phyloP scores from a whole-genome alignment of 1,139 yeast species.

The Pichia sp. region DNA sequence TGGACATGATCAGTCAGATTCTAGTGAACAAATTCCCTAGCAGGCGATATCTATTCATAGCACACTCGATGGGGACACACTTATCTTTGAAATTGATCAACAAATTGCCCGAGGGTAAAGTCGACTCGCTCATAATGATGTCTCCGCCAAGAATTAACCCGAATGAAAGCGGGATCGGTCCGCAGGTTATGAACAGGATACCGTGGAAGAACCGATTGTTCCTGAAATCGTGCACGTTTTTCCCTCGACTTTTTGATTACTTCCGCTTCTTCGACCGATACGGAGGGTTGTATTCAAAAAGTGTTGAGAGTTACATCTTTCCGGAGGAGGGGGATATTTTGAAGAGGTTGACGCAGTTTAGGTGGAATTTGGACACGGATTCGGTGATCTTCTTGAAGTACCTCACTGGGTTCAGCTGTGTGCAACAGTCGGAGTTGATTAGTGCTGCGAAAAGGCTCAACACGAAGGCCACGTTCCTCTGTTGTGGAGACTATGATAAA shows the following conservation, averaged over 20 bases:
- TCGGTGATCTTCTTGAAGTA: conserved; percentile 53
- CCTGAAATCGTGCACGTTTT: conserved; percentile 29
- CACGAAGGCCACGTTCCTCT: conserved; percentile 5
- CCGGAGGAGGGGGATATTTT: conserved; percentile 33
- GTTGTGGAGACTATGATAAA: conserved; percentile 53
- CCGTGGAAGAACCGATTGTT: conserved; percentile 19
- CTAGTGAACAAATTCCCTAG: conserved; percentile 39
- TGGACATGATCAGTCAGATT: conserved; percentile 35
- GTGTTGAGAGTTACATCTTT: conserved; percentile 39
- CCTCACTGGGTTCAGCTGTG: conserved; percentile 44
- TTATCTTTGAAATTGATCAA: conserved; percentile 47
- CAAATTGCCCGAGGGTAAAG: conserved; percentile 38
- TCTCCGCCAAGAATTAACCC: conserved; percentile 51
- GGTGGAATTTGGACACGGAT: conserved; percentile 69
- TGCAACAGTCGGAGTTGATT: conserved; percentile 43
- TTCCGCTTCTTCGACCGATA: conserved; percentile 58
- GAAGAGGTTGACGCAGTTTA: conserved; percentile 52
- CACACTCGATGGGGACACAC: conserved; percentile 76
- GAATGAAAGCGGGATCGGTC: not conserved
- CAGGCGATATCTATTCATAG: conserved; percentile 53
- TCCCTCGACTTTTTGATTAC: conserved; percentile 52
- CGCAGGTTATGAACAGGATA: conserved; percentile 18
- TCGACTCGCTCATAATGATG: conserved; percentile 44
- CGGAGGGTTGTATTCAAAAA: conserved; percentile 56
- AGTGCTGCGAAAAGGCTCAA: conserved; percentile 2